phyloP scores from a whole-genome alignment of 441 rosid species.

The Euphorbia schlechtendalii region DNA sequence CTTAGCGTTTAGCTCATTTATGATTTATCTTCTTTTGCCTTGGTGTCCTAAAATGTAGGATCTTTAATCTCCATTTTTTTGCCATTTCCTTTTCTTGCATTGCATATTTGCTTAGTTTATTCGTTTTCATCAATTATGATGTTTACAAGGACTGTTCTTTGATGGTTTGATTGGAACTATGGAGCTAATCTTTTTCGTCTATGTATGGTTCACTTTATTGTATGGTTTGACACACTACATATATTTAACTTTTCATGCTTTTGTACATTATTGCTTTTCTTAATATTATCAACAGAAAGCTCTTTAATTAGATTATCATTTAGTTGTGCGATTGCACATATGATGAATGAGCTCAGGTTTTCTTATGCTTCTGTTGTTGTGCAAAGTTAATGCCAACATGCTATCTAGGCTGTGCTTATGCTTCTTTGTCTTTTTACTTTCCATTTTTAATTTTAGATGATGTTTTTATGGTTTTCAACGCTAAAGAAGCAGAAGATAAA shows the following conservation, averaged over 20 bases:
- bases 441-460: neutral
- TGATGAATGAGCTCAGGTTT: neutral
- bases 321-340: neutral
- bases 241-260: neutral
- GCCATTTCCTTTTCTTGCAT: neutral
- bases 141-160: too few relatives aligned
- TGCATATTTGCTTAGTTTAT: too few relatives aligned
- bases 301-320: too few relatives aligned
- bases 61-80: too few relatives aligned
- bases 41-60: too few relatives aligned
- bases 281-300: too few relatives aligned
- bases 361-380: neutral
- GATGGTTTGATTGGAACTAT: too few relatives aligned
- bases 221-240: neutral
- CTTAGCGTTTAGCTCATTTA: too few relatives aligned
- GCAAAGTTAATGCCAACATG: too few relatives aligned
- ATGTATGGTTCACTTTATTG: neutral
- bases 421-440: neutral
- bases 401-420: too few relatives aligned
- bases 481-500: constrained; percentile 62
- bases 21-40: too few relatives aligned
- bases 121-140: too few relatives aligned
- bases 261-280: neutral
- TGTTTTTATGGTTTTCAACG: constrained; percentile 37
- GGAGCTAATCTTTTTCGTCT: neutral